Evolutionary conservation across 345 rosid species (phyloP), one percentile per base, ranked within the genome.

Genomic region (Dimocarpus longan): DNA sequence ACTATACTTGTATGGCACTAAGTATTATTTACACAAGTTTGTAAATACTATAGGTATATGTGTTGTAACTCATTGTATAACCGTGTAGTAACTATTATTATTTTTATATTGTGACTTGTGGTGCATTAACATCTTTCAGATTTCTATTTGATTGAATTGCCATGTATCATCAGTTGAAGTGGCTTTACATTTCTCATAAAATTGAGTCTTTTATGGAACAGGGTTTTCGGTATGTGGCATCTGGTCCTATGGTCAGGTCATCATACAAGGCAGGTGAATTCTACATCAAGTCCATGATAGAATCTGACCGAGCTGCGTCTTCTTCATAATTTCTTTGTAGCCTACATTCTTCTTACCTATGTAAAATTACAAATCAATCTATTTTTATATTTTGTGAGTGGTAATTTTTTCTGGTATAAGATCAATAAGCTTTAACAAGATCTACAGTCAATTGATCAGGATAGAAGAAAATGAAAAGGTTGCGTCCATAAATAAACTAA

Each of bases 251-350:
- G 99, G 99, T 97, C 74, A 89, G 98, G 85, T 97, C 99, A 68
- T 97, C 99, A 11, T 97, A 94, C 91, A 97, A 97, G 88, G 99
- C 98, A 1, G 98, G 98, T 65, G 99, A 97, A 85, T 93, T 90
- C 89, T 96, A 94, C 85, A 96, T 96, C 84, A 96, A 93, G 81
- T 94, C 98, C 71, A 96, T 96, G 99, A 93, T 96, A 66, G 98
- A 96, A 66, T 84, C 93, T 40, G 98, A 92, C 85, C 93, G 98
- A 9, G 90, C 95, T 76, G 89, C 88, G 63, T 79, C 96, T 74
- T 50, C 87, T 72, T 74, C 87, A 32, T 82, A 84, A 46, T 72
- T 62, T 80, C 84, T 72, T 65, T 69, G 48, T 71, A 22, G 18
- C 11, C 21, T 60, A 21, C 37, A 10, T 60, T 64, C 5, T 42